Base-by-base conservation (phyloP, 164 flowering plant species). In the Kingdonia uniflora region DNA sequence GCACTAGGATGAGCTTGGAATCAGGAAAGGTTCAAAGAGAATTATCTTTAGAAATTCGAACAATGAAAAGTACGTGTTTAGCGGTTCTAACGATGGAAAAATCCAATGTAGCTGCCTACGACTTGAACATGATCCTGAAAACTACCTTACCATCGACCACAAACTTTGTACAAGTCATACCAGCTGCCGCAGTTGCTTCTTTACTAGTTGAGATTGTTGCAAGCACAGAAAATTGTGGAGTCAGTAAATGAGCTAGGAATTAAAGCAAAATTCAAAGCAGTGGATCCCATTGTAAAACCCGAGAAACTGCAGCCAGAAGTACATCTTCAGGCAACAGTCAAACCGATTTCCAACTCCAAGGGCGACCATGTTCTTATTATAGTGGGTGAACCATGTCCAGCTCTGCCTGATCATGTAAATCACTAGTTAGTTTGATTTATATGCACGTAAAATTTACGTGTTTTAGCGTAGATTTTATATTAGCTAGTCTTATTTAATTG, bases 201-300 rank as follows among this genome's bases (percentile, higher is more conserved):
- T 46, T 81, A 7, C 79, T 80, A 14, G 58, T 73, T 13, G 88
- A 81, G 38, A 56, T 77, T 13, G 71, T 74, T 5, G 17, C 51
- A n/a, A 75, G 75, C 68, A 70, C 74, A 0, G 76, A 77, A 52
- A 47, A 68, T 87, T 19, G 66, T 63, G 0, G 79, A 76, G 13
- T 57, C 79, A 0, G 77, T 80, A 19, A 59, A 64, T 23, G 81
- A 80, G 23, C 88, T 87, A 5, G 79, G 80, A 0, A 54, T 65
- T 6, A n/a, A 57, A 24, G 77, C 79, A 5, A 19, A 54, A 10
- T 78, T 78, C 60, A 60, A 73, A 67, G 58, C 6, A 2, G 22
- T 60, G 3, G 65, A 68, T 11, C 16, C 51, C 1, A 63, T 52
- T 1, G 14, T 43, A 15, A 42, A 56, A 24, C 66, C 60, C 0